Conservation (phyloP, 352 stramenopile species). For the Globisporangium splendens region DNA sequence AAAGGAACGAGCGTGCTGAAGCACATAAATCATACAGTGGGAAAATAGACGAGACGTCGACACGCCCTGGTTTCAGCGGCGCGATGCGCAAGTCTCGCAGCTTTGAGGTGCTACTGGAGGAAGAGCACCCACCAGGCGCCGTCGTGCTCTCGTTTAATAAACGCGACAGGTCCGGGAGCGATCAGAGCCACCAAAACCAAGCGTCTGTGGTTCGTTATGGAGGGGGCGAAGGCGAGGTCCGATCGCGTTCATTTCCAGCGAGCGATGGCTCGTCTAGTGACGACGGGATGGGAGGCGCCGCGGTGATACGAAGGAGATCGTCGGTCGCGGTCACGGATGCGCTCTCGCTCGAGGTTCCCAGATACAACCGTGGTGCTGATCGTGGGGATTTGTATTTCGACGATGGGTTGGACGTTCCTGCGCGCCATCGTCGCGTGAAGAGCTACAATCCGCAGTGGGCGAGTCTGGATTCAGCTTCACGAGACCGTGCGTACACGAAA, state of each 20-base stretch:
- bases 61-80: neutral
- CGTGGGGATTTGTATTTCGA: slow-evolving; percentile 8
- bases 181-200: neutral
- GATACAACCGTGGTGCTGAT: slow-evolving; percentile 29
- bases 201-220: neutral
- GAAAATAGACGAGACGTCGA: neutral
- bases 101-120: slow-evolving; percentile 35
- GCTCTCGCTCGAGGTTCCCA: slow-evolving; percentile 39
- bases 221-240: neutral
- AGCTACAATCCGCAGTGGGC: slow-evolving; percentile 41
- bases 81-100: slow-evolving; percentile 43
- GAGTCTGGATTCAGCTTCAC: slow-evolving; percentile 22
- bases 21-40: neutral
- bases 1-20: no score
- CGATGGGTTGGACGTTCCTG: slow-evolving; percentile 3
- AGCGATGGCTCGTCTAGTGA: neutral
- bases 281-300: neutral
- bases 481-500: slow-evolving; percentile 71
- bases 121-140: slow-evolving; percentile 7
- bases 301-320: slow-evolving; percentile 6
- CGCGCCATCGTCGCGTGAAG: slow-evolving; percentile 42
- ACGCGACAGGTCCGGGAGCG: slow-evolving; percentile 1
- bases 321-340: slow-evolving; percentile 28
- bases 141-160: neutral
- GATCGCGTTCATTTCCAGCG: neutral